Conservation (phyloP, 2,329 filamentous ascomycete genomes). For the Septoria linicola region DNA sequence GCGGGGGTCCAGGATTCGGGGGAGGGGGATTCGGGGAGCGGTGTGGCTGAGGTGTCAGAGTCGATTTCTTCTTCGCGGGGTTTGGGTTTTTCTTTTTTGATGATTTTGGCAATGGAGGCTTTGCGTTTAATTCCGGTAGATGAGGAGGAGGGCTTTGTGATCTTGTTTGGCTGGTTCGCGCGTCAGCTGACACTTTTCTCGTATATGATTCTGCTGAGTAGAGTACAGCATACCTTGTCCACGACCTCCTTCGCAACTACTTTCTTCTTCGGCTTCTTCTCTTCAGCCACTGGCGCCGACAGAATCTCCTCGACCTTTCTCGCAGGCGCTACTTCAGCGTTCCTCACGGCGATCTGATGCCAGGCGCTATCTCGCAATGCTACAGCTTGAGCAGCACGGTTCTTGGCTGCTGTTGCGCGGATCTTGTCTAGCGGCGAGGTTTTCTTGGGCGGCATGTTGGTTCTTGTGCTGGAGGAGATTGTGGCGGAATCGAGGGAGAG, state of each 20-base stretch:
- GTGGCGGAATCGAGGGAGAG: background rate
- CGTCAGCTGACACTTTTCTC: too few species aligned
- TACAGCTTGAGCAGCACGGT: background rate
- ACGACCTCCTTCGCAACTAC: background rate
- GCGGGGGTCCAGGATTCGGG: conserved; percentile 4
- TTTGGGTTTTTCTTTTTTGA: background rate
- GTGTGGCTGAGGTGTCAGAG: background rate
- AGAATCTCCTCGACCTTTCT: too few species aligned
- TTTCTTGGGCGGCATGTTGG: conserved; percentile 6
- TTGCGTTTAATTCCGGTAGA: background rate
- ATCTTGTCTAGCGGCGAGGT: conserved; percentile 12
- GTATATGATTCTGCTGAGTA: too few species aligned
- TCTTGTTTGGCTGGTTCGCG: background rate
- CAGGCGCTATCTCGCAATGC: conserved; percentile 2
- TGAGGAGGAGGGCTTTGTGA: background rate
- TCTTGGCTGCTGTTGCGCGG: conserved; percentile 1
- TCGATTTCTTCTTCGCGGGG: background rate
- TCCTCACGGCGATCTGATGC: background rate
- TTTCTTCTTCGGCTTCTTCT: background rate
- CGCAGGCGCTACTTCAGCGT: background rate
- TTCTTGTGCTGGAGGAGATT: conserved; percentile 14
- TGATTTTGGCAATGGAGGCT: background rate
- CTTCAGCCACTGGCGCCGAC: background rate
- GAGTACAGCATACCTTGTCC: background rate
- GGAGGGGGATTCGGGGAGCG: too few species aligned